These are phyloP conservation scores for Boletus subluridellus DNA, from an alignment of 1,284 basidiomycete species.

Conservation along the genomic window DNA sequence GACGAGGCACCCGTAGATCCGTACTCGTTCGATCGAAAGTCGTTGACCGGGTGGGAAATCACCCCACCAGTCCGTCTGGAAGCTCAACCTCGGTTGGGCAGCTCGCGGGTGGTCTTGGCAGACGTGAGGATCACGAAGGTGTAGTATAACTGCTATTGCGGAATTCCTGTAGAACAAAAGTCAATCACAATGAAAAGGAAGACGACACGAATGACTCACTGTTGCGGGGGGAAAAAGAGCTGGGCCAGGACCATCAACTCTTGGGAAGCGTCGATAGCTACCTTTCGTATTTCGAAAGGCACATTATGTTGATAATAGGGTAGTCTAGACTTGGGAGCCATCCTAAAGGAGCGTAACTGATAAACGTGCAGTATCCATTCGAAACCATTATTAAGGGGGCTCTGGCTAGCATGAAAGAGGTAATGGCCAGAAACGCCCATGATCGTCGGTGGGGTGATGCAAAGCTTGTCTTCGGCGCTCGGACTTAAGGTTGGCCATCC, in stretches of 20 bases:
- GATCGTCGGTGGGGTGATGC: constrained; percentile 42
- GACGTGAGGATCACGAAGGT: constrained; percentile 29
- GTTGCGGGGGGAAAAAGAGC: constrained; percentile 27
- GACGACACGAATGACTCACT: constrained; percentile 10
- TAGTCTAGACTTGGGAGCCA: constrained; percentile 43
- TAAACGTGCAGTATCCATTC: constrained; percentile 46
- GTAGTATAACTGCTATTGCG: constrained; percentile 27
- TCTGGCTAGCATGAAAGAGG: constrained; percentile 48
- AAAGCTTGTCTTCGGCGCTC: constrained; percentile 47
- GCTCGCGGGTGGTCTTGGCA: constrained; percentile 30
- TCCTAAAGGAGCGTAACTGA: constrained; percentile 54
- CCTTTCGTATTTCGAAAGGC: constrained; percentile 45
- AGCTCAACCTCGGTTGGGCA: constrained; percentile 26
- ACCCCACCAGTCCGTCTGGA: constrained; percentile 37
- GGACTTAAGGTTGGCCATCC: constrained; percentile 53
- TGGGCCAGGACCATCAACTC: constrained; percentile 49
- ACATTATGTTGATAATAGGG: constrained; percentile 49
- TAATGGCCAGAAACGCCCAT: constrained; percentile 50
- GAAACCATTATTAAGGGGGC: constrained; percentile 36
- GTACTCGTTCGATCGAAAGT: constrained; percentile 31
- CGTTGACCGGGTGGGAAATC: constrained; percentile 33
- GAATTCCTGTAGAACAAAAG: constrained; percentile 19
- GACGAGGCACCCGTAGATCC: constrained; percentile 29
- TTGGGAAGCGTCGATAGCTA: constrained; percentile 50
- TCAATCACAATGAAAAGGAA: constrained; percentile 2